Evolutionary conservation across 2,329 filamentous ascomycete species (phyloP), one percentile per base, ranked within the genome.

Genomic region (Ustulina deusta): DNA sequence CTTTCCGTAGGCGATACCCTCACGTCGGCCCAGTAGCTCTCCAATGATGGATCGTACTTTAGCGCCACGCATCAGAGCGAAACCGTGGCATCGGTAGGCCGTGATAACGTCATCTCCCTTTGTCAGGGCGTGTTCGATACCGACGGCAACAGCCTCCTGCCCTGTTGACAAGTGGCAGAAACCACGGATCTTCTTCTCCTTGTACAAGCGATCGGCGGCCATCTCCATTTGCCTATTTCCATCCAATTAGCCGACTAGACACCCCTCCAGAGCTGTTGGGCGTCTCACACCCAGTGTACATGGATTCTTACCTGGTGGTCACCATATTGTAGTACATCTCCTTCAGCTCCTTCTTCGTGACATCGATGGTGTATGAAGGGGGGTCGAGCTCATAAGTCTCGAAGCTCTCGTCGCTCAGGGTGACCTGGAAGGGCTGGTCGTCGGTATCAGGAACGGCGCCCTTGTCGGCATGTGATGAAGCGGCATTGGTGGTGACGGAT

Each of bases 301-400:
- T n/a, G 44, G 10, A 27, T 65, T 72, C 90, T 81, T 92, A 97
- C 94, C 95, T 90, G 79, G 94, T 90, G 74, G 89, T 86, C 63
- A 98, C 95, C 96, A 99, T 98, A 82, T 98, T 93, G 82, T 91
- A 91, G 89, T 99, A 99, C 91, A 98, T 98, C 87, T 97, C 88
- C 90, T 97, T 98, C 81, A 99, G 86, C 86, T 98, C 93, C 84
- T 93, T 94, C 91, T 99, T 99, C 79, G 95, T 98, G 72, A 94
- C 93, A 78, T 97, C 87, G 76, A 99, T 85, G 71, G 93, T 94
- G 87, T 97, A 97, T 66, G 93, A 86, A 73, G 96, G 96, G 76
- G 95, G 94, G 84, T 99, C 96, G 80, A 99, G 89, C 87, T 97
- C 94, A 85, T 98, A 99, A 66, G 96, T 97, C 89, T 99, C 96